Evolutionary conservation across 768 basidiomycete species (phyloP).

Genomic region (Suillus variegatus): DNA sequence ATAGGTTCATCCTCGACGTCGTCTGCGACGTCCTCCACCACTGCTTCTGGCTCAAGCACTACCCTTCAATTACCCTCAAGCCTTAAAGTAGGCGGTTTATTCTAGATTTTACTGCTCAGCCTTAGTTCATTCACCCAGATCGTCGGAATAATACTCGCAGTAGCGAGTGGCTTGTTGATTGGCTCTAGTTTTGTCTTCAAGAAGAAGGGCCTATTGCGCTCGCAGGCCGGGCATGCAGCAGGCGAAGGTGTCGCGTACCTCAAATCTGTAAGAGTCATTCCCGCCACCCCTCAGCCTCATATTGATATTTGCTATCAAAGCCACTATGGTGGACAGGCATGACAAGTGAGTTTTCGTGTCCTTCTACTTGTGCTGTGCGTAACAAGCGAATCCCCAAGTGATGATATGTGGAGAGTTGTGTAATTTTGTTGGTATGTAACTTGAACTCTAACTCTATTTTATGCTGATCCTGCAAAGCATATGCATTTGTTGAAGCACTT

Average conservation of each 20-base stretch:
- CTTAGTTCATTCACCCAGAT: slow-evolving; percentile 40
- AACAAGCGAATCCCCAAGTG: slow-evolving; percentile 43
- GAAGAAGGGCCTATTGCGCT: slow-evolving; percentile 88
- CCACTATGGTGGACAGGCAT: slow-evolving; percentile 94
- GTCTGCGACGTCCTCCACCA: slow-evolving; percentile 35
- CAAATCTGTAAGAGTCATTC: slow-evolving; percentile 68
- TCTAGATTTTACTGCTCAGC: background rate
- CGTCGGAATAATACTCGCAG: slow-evolving; percentile 76
- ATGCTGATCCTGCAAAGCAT: slow-evolving; percentile 46
- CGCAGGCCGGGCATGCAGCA: slow-evolving; percentile 76
- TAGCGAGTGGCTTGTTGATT: slow-evolving; percentile 83
- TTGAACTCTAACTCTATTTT: slow-evolving; percentile 8
- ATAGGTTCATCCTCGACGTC: slow-evolving; percentile 19
- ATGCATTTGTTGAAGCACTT: slow-evolving; percentile 90
- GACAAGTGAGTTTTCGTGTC: slow-evolving; percentile 57
- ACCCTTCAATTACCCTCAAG: slow-evolving; percentile 41
- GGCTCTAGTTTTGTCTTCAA: slow-evolving; percentile 96
- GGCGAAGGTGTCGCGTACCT: slow-evolving; percentile 94
- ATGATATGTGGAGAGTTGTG: slow-evolving; percentile 92
- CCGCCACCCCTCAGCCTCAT: slow-evolving; percentile 1
- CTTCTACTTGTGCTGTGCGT: too few relatives aligned
- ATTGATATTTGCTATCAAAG: slow-evolving; percentile 37
- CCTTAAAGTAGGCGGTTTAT: slow-evolving; percentile 47
- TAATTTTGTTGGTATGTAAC: slow-evolving; percentile 75
- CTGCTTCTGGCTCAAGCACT: slow-evolving; percentile 37